These are phyloP conservation scores for Rozella allomycis DNA, from an alignment of 371 early-diverging fungal species.

Conservation along the genomic window DNA sequence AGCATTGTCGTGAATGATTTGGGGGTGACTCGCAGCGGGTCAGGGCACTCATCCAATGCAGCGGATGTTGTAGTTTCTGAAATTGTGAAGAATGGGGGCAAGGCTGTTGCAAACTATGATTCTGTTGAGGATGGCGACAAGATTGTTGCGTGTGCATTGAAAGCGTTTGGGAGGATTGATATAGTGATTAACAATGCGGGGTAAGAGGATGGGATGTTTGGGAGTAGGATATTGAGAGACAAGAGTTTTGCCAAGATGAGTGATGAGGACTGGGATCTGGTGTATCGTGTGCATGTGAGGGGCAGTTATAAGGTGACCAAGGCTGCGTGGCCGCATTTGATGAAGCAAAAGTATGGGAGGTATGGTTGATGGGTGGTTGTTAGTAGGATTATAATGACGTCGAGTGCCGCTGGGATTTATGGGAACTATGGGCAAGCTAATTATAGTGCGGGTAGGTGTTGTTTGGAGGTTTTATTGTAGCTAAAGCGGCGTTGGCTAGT, in stretches of 20 bases:
- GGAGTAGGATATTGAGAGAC: conserved; percentile 1
- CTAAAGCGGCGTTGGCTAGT: conserved; percentile 79
- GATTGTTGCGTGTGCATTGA: conserved; percentile 1
- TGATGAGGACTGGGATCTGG: conserved; percentile 2
- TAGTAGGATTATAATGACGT: conserved; percentile 3
- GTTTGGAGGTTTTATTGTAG: too few species aligned
- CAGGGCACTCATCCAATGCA: conserved; percentile 23
- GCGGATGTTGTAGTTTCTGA: conserved; percentile 5
- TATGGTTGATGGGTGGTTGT: too few species aligned
- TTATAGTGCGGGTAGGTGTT: conserved; percentile 2
- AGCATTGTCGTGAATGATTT: conserved; percentile 78
- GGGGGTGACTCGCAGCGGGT: conserved; percentile 58
- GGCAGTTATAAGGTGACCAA: conserved; percentile 1
- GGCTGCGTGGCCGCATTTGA: conserved; percentile 1
- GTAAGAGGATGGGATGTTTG: too few species aligned
- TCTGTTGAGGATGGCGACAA: background rate
- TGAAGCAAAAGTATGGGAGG: background rate
- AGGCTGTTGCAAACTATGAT: conserved; percentile 1
- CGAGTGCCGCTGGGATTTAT: conserved; percentile 2
- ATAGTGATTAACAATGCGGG: conserved; percentile 3
- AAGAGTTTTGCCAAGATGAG: background rate
- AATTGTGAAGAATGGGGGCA: conserved; percentile 1
- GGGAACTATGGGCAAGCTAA: conserved; percentile 3
- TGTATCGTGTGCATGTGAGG: conserved; percentile 2
- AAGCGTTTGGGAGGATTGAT: conserved; percentile 1